Percentiles rank a stretch among this genome's conserved stretches.
Evolutionary conservation across 495 filamentous ascomycete genomes (phyloP).

Genomic region (Hypomontagnella monticulosa): DNA sequence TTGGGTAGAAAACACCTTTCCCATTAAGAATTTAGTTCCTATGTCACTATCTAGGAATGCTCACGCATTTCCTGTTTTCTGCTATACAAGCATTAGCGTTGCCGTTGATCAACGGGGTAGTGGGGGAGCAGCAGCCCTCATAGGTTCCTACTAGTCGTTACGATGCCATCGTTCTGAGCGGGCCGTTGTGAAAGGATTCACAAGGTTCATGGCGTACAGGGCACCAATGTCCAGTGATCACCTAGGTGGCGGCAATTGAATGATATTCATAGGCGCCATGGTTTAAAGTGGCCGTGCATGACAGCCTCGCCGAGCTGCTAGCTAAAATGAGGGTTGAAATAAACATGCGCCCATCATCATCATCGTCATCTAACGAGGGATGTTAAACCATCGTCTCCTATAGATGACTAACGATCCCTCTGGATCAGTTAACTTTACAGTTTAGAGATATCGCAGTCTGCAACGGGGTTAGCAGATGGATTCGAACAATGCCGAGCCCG

Average conservation of each 20-base stretch:
- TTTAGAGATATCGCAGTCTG: slow-evolving; percentile 6
- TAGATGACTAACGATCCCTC: not conserved
- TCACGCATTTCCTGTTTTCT: slow-evolving; percentile 16
- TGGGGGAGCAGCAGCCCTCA: slow-evolving; percentile 17
- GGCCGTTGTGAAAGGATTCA: slow-evolving; percentile 37
- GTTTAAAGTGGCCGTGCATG: not conserved
- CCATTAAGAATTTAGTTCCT: slow-evolving; percentile 9
- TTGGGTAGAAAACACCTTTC: slow-evolving; percentile 8
- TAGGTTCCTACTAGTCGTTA: slow-evolving; percentile 19
- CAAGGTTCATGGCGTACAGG: slow-evolving; percentile 23
- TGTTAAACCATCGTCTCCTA: not conserved
- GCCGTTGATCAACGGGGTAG: slow-evolving; percentile 8
- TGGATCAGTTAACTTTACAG: not conserved
- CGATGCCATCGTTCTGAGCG: slow-evolving; percentile 22
- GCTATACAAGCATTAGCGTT: slow-evolving; percentile 19
- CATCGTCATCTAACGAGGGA: not conserved
- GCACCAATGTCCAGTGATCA: slow-evolving; percentile 7
- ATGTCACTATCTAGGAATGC: slow-evolving; percentile 9
- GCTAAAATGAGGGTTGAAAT: not conserved
- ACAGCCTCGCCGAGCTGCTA: slow-evolving; percentile 17
- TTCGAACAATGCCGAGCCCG: slow-evolving; percentile 8
- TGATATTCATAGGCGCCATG: slow-evolving; percentile 2
- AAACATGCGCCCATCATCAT: too few species aligned
- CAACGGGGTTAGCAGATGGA: slow-evolving; percentile 10
- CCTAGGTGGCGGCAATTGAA: slow-evolving; percentile 14